These are phyloP conservation scores for Penicillium sp. DNA, from an alignment of 2,329 filamentous ascomycete genomes.

Conservation along the genomic window DNA sequence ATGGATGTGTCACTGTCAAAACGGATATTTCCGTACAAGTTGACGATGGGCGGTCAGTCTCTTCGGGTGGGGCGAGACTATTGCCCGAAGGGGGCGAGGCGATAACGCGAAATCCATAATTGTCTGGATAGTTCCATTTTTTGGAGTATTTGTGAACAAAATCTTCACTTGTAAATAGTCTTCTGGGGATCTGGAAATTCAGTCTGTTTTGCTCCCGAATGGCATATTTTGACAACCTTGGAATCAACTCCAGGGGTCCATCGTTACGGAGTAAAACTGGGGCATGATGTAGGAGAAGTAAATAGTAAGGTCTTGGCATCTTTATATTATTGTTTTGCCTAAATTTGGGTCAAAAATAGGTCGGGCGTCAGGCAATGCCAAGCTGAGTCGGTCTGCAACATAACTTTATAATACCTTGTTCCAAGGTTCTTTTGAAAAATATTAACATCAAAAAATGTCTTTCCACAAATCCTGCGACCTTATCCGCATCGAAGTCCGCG, in stretches of 20 bases:
- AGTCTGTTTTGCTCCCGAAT: too few species aligned
- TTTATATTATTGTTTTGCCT: not conserved
- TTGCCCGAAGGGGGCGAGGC: slow-evolving; percentile 17
- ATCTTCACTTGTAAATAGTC: too few species aligned
- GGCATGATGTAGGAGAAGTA: too few species aligned
- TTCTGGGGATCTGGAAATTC: too few species aligned
- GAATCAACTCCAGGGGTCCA: too few species aligned
- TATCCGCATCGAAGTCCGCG: not conserved
- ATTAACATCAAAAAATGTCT: not conserved
- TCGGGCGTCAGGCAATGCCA: not conserved
- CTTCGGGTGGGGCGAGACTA: slow-evolving; percentile 18
- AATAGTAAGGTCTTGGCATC: not conserved
- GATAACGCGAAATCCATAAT: not conserved
- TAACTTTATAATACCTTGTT: not conserved
- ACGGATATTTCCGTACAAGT: slow-evolving; percentile 36
- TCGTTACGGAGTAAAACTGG: too few species aligned
- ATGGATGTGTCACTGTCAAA: slow-evolving; percentile 28
- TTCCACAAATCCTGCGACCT: not conserved
- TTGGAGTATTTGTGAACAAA: too few species aligned
- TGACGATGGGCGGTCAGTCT: slow-evolving; percentile 20
- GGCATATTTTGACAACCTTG: too few species aligned
- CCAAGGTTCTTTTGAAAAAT: not conserved
- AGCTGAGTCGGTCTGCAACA: not conserved
- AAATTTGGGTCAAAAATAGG: not conserved
- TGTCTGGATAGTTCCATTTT: not conserved